Conservation (phyloP, 140 eudicot species). For the Ambrosia hybrid region DNA sequence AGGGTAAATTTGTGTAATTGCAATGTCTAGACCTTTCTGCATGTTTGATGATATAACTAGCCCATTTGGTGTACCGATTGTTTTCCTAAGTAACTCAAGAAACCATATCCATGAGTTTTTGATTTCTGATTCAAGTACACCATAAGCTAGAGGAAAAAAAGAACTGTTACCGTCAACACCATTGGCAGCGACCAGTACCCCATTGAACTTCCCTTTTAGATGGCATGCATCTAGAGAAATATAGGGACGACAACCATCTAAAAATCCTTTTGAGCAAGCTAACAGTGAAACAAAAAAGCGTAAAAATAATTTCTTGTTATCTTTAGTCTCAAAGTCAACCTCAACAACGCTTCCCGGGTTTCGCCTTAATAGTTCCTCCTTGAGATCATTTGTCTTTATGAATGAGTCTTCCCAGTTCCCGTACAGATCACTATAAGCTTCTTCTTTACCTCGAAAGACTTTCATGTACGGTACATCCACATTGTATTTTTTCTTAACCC, state of each 20-base stretch:
- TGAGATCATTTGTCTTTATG: not conserved
- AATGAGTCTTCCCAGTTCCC: constrained; percentile 11
- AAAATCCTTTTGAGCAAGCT: constrained; percentile 4
- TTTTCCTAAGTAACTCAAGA: not conserved
- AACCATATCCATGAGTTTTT: not conserved
- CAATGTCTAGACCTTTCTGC: constrained; percentile 6
- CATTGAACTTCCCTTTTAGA: not conserved
- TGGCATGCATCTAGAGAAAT: constrained; percentile 6
- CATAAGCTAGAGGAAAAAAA: not conserved
- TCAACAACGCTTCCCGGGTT: not conserved
- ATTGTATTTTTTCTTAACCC: too few species aligned
- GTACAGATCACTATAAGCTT: not conserved
- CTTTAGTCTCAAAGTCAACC: not conserved
- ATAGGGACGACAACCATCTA: constrained; percentile 10
- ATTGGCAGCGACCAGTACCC: not conserved
- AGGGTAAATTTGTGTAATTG: not conserved
- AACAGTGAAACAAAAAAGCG: not conserved
- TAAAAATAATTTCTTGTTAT: constrained; percentile 6
- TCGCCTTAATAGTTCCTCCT: not conserved
- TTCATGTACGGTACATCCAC: too few species aligned
- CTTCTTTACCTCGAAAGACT: too few species aligned
- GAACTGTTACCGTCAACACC: not conserved
- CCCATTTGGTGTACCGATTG: not conserved
- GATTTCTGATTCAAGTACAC: not conserved
- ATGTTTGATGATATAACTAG: not conserved